phyloP scores from a whole-genome alignment of 2,329 filamentous ascomycete genomes.

The Zasmidium angulare region DNA sequence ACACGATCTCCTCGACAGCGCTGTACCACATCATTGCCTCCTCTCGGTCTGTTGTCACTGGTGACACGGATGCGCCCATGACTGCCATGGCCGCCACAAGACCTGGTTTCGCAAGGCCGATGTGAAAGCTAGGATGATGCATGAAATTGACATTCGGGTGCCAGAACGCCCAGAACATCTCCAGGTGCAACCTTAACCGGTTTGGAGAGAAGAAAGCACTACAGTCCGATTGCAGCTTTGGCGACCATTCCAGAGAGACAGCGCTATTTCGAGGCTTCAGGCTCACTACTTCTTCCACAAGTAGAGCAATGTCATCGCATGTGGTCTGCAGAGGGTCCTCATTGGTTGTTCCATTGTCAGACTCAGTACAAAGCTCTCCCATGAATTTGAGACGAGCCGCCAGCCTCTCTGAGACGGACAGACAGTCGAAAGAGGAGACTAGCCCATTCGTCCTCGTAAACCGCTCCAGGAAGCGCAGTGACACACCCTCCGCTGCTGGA shows the following conservation, averaged over 20 bases:
- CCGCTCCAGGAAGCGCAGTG: neutral
- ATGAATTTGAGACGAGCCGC: neutral
- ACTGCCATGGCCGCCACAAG: slow-evolving; percentile 8
- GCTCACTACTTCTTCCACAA: slow-evolving; percentile 1
- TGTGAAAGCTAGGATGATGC: slow-evolving; percentile 6
- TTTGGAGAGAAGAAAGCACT: slow-evolving; percentile 1
- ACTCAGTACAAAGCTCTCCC: neutral
- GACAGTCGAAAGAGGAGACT: neutral
- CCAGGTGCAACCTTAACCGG: slow-evolving; percentile 1
- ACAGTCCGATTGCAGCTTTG: neutral
- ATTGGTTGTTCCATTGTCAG: neutral
- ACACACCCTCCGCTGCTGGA: neutral
- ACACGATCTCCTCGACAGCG: slow-evolving; percentile 8
- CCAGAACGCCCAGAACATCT: slow-evolving; percentile 10
- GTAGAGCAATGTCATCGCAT: neutral
- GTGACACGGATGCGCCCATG: slow-evolving; percentile 8
- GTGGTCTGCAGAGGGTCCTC: neutral
- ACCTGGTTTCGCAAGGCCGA: neutral
- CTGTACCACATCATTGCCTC: slow-evolving; percentile 1
- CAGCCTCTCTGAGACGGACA: neutral
- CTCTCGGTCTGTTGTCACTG: neutral
- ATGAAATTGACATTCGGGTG: slow-evolving; percentile 9
- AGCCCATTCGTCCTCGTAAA: neutral
- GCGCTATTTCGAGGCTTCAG: neutral
- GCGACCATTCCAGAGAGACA: neutral